Base-by-base conservation (phyloP, 2,329 filamentous ascomycete genomes). In the Lecanosticta acicola region DNA sequence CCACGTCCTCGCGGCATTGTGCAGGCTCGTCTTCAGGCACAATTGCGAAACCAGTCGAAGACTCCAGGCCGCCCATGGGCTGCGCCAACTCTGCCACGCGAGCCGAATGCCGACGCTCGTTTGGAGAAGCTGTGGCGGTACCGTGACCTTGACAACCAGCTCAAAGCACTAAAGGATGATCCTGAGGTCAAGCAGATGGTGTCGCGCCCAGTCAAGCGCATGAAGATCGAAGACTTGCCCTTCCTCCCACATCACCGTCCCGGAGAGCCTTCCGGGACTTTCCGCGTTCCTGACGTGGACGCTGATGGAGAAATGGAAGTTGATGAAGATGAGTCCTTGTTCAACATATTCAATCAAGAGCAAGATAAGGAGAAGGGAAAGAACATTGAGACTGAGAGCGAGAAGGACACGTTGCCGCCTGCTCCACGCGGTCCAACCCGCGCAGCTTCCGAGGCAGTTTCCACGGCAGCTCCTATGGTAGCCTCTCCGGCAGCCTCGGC, bases 221-320 rank as follows among this genome's bases (percentile, higher is more conserved):
- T 64, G 39, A 65, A 64, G 50, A 48, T 64, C 35, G 60, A 64
- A 43, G 45, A 57, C n/a, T 45, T 65, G 9, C 48, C 49, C 9
- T 33, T 24, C 10, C 61, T 65, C 20, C 62, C 62, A 41, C 59
- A 62, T 47, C 59, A 59, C 39, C 50, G 49, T 10, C 62, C 60
- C 3, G 61, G 60, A 20, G 62, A 65, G 16, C 37, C 55, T 3
- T 40, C 33, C n/a, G 51, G 53, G 24, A 63, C 56, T 10, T 65
- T 62, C 53, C 41, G 60, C 8, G 53, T 64, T 26, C 58, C 57
- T 10, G 62, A 65, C 9, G 41, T 48, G 13, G 60, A 64, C 43
- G 55, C 50, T 32, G 62, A 64, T 38, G 62, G 62, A 20, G 60
- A 64, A 50, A 64, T 65, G 54, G 59, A 62, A 47, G 60, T 65